Conservation (phyloP, 2,329 filamentous ascomycete genomes). For the Davidsoniella australis region DNA sequence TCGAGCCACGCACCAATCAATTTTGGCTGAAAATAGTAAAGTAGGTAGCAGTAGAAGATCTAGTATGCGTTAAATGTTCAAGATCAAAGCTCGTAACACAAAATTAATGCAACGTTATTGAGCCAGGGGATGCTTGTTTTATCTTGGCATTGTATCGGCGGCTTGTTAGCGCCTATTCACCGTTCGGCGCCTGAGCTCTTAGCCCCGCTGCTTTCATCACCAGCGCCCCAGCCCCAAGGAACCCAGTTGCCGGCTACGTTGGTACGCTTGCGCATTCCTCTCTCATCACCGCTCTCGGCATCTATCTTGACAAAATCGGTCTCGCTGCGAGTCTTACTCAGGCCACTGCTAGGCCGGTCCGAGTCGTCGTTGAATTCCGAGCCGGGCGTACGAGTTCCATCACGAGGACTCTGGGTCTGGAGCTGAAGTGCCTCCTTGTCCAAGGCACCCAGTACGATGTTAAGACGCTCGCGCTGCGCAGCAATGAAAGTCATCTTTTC, state of each 20-base stretch:
- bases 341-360: slow-evolving; percentile 29
- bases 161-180: slow-evolving; percentile 10
- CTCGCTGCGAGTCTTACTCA: slow-evolving; percentile 73
- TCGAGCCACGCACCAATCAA: neutral
- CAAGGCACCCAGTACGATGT: slow-evolving; percentile 57
- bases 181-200: slow-evolving; percentile 25
- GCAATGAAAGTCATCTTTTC: slow-evolving; percentile 61
- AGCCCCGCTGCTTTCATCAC: slow-evolving; percentile 15
- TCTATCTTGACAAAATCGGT: slow-evolving; percentile 82
- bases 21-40: no score
- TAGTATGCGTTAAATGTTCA: no score
- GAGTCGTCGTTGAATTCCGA: slow-evolving; percentile 15
- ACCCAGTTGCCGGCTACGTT: slow-evolving; percentile 26
- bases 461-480: slow-evolving; percentile 62
- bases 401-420: slow-evolving; percentile 20
- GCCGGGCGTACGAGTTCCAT: slow-evolving; percentile 3
- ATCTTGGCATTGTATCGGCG: neutral
- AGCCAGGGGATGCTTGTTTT: no score
- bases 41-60: no score
- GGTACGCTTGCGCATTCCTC: slow-evolving; percentile 24
- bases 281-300: slow-evolving; percentile 48
- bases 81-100: no score
- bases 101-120: no score
- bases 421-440: slow-evolving; percentile 60
- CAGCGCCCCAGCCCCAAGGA: slow-evolving; percentile 28